Evolutionary conservation across 1,284 basidiomycete genomes (phyloP), one percentile per base, ranked within the genome.

Genomic region (Exobasidium rhododendri): DNA sequence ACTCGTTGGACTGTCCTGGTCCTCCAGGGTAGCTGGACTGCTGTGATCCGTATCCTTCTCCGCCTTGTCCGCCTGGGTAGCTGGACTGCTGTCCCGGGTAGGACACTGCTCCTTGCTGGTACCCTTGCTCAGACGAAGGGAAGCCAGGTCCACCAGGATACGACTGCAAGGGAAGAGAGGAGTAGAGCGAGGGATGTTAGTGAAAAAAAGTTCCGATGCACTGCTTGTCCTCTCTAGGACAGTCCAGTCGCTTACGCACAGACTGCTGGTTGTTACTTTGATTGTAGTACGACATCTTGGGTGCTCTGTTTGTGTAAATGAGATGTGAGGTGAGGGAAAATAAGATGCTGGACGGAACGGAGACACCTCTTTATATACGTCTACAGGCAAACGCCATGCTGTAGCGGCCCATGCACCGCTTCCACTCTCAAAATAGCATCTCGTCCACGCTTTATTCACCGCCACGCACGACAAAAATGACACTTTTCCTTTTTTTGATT

Each of bases 221-320:
- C n/a, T n/a, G n/a, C n/a, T n/a, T n/a, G n/a, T n/a, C n/a, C n/a
- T n/a, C n/a, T n/a, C n/a, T n/a, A n/a, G n/a, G n/a, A n/a, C n/a
- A n/a, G n/a, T n/a, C n/a, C n/a, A n/a, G n/a, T 26, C 14, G 4
- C 28, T 5, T 26, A 50, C 26, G 4, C 28, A 50, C 47, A 24
- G 5, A 50, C 47, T 24, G 47, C 22, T 40, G 35, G 17, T 40
- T 50, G 20, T 26, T 50, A 20, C 20, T 13, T 50, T 50, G 47
- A 50, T 50, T 50, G 24, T 50, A 50, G 26, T 50, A 50, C 22
- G 47, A 50, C 47, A 50, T 45, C n/a, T n/a, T 40, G 35, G 35
- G 7, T 40, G 35, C 35, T 40, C 10, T 40, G 17, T 40, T 7
- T 40, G 35, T 10, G 35, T 40, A 40, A 40, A 40, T 7, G 7